phyloP scores from a whole-genome alignment of 2,329 filamentous ascomycete genomes.

The Fusarium nanum region DNA sequence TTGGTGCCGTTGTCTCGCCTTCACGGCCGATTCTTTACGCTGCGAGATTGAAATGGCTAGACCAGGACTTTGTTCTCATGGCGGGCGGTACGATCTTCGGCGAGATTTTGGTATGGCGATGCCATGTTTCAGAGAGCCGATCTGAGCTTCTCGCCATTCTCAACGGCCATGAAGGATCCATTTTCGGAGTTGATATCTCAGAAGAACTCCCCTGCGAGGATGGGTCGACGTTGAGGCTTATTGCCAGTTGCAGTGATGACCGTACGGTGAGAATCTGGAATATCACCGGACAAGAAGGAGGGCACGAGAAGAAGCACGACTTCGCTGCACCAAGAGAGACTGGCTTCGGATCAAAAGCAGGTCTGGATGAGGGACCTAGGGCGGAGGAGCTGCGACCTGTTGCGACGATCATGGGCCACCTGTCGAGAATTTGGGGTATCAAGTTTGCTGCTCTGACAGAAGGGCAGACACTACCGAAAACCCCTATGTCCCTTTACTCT shows the following conservation, averaged over 20 bases:
- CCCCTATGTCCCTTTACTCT: slow-evolving; percentile 70
- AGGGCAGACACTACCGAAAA: slow-evolving; percentile 24
- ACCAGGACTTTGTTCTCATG: slow-evolving; percentile 71
- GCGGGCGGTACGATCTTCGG: slow-evolving; percentile 94
- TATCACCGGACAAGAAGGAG: slow-evolving; percentile 65
- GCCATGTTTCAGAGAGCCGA: slow-evolving; percentile 52
- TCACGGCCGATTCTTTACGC: slow-evolving; percentile 90
- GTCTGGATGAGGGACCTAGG: slow-evolving; percentile 39
- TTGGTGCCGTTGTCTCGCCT: slow-evolving; percentile 68
- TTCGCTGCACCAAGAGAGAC: slow-evolving; percentile 64
- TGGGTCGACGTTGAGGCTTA: slow-evolving; percentile 64
- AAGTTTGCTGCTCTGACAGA: slow-evolving; percentile 65
- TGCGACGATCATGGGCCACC: slow-evolving; percentile 84
- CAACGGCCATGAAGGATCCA: slow-evolving; percentile 85
- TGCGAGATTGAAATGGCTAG: slow-evolving; percentile 76
- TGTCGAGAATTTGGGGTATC: slow-evolving; percentile 90
- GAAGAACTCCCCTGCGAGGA: slow-evolving; percentile 53
- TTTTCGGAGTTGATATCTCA: slow-evolving; percentile 90
- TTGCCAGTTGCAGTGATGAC: slow-evolving; percentile 95
- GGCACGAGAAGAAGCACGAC: slow-evolving; percentile 18
- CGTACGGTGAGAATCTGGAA: slow-evolving; percentile 91
- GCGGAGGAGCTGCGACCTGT: slow-evolving; percentile 56
- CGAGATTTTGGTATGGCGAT: slow-evolving; percentile 91
- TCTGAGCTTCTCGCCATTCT: slow-evolving; percentile 64
- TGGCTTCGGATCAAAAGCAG: slow-evolving; percentile 64